These are phyloP conservation scores for Teratosphaeria pseudoeucalypti DNA, from an alignment of 2,329 filamentous ascomycete species.

Conservation along the genomic window DNA sequence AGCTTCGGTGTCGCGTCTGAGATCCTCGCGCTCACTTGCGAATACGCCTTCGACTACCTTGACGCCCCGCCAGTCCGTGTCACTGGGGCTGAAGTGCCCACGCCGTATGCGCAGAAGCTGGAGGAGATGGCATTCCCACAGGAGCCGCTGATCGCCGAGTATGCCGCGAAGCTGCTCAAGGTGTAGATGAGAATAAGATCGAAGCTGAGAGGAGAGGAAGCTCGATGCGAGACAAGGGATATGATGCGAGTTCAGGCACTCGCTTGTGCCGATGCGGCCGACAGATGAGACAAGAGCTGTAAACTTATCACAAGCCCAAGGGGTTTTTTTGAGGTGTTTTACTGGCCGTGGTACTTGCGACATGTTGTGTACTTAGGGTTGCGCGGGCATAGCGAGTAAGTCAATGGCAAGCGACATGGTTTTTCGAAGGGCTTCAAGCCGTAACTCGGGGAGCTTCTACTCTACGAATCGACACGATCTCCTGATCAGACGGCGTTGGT, in stretches of 20 bases:
- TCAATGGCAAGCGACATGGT: neutral
- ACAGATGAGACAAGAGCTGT: conserved; percentile 2
- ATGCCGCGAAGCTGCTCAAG: conserved; percentile 78
- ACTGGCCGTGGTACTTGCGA: neutral
- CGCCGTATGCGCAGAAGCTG: conserved; percentile 83
- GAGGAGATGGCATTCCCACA: conserved; percentile 95
- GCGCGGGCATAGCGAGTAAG: conserved; percentile 4
- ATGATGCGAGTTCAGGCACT: neutral
- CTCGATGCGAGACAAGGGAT: neutral
- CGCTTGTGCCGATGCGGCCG: neutral
- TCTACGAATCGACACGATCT: neutral
- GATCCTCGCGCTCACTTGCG: conserved; percentile 88
- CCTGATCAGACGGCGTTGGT: neutral
- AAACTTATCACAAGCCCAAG: conserved; percentile 1
- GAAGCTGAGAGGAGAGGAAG: neutral
- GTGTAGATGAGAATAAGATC: conserved; percentile 37
- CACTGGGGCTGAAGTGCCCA: conserved; percentile 94
- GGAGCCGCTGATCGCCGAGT: conserved; percentile 75
- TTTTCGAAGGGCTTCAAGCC: neutral
- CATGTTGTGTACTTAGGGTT: conserved; percentile 5
- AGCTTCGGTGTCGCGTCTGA: conserved; percentile 87
- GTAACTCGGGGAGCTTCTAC: neutral
- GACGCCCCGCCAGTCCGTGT: conserved; percentile 87
- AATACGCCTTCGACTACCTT: conserved; percentile 97
- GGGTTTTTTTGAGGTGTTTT: conserved; percentile 1